These are phyloP conservation scores for Gryganskiella cystojenkinii DNA, from an alignment of 192 early-diverging fungal genomes.

Conservation along the genomic window DNA sequence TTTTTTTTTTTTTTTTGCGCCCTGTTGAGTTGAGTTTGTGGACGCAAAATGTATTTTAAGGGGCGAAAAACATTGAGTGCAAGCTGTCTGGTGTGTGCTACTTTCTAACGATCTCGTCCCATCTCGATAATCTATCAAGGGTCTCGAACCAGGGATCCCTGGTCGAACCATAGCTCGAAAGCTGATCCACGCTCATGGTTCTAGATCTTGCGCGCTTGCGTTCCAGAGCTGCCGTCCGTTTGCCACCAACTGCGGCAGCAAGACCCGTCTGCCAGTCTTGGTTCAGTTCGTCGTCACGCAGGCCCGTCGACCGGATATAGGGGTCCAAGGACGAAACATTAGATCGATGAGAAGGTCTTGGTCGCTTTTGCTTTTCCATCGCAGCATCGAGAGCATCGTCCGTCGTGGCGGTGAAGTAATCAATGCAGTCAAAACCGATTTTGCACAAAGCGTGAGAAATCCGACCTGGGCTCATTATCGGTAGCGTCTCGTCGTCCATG, in stretches of 20 bases:
- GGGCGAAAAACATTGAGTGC: no score
- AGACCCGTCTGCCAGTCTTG: slow-evolving; percentile 27
- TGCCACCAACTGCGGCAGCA: slow-evolving; percentile 34
- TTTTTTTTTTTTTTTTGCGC: background rate
- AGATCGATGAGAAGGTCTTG: no score
- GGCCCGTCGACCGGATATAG: background rate
- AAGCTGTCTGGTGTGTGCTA: background rate
- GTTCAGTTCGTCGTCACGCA: slow-evolving; percentile 18
- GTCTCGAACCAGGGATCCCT: slow-evolving; percentile 21
- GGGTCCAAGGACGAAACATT: no score
- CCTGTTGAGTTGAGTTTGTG: no score
- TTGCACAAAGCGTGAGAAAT: slow-evolving; percentile 45
- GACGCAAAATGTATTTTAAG: background rate
- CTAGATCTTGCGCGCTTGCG: slow-evolving; percentile 26
- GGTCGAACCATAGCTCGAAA: background rate
- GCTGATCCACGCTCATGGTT: slow-evolving; percentile 21
- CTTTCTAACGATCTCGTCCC: slow-evolving; percentile 43
- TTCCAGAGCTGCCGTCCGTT: slow-evolving; percentile 40
- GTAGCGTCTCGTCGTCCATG: slow-evolving; percentile 1
- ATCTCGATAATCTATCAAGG: slow-evolving; percentile 24
- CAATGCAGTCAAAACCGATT: slow-evolving; percentile 48
- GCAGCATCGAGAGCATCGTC: slow-evolving; percentile 5
- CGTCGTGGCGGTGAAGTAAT: slow-evolving; percentile 38
- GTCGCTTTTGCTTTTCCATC: no score
- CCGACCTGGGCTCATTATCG: slow-evolving; percentile 12